Evolutionary conservation across 805 yeast species (phyloP), one percentile per base, ranked within the genome.

Genomic region (Ogataea ramenticola): DNA sequence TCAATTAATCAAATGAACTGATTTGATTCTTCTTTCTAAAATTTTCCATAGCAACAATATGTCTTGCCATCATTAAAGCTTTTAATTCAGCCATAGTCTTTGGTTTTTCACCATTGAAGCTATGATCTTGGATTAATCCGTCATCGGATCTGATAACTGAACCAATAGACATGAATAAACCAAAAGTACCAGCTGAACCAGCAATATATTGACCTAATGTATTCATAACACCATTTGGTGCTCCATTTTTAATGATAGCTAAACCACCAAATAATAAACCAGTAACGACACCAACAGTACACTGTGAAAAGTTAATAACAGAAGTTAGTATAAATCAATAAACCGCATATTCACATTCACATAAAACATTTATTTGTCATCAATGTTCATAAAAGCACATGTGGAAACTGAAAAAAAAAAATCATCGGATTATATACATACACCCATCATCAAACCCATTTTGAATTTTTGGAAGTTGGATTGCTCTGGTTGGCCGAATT

Each of bases 361-460:
- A n/a, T n/a, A n/a, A n/a, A n/a, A n/a, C n/a, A n/a, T n/a, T n/a
- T n/a, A n/a, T n/a, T n/a, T n/a, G n/a, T n/a, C n/a, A n/a, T n/a
- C n/a, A n/a, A n/a, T n/a, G n/a, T n/a, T n/a, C n/a, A n/a, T n/a
- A n/a, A n/a, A n/a, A n/a, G n/a, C n/a, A n/a, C 27, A 26, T 7
- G 10, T 26, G 27, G 27, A 26, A 15, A 32, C 17, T 17, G 19
- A 32, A 32, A 17, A 12, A 20, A 34, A 10, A 20, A 20, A 34
- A 20, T n/a, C 10, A 10, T 24, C 27, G 27, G 6, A 7, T 24
- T n/a, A n/a, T n/a, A 35, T 36, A 64, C 76, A 45, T 67, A 70
- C 80, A 50, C 99, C 99, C 97, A 93, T 93, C 71, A 91, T 70
- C 48, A 89, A 82, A 44, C 99, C 99, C 98, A 93, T 93, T 70